These are phyloP conservation scores for Cicer yamashitae DNA, from an alignment of 306 rosid species.

Conservation along the genomic window DNA sequence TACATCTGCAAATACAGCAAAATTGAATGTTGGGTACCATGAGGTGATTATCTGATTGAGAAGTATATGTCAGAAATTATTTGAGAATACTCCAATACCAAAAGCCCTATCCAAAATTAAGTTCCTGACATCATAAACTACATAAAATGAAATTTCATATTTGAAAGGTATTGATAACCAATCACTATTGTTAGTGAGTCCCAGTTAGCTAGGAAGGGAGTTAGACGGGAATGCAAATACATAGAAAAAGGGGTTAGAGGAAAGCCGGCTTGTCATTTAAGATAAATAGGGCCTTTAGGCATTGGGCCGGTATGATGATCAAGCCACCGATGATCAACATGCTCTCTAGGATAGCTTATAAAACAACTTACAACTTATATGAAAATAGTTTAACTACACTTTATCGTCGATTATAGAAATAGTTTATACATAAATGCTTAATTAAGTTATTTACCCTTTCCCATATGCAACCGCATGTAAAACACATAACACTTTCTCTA, in stretches of 20 bases:
- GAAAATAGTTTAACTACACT: conserved; percentile 3
- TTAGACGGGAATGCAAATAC: background rate
- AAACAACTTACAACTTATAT: background rate
- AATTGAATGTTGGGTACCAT: conserved; percentile 41
- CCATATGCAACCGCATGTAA: background rate
- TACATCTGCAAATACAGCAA: conserved; percentile 62
- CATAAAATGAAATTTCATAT: background rate
- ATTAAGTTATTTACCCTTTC: background rate
- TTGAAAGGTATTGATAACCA: background rate
- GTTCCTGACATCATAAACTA: conserved; percentile 36
- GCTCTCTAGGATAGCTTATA: background rate
- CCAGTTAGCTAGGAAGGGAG: background rate
- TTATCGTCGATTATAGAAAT: background rate
- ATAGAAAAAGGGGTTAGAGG: background rate
- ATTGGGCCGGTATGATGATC: background rate
- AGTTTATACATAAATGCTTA: background rate
- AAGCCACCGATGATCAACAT: background rate
- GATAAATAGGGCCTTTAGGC: background rate
- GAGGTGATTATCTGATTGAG: conserved; percentile 24
- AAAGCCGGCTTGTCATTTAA: background rate
- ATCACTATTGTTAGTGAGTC: background rate
- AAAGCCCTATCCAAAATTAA: conserved; percentile 16
- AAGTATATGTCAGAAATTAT: background rate
- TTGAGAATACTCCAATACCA: conserved; percentile 22
- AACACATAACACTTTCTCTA: background rate